phyloP scores from a whole-genome alignment of 768 basidiomycete genomes.

The Boletus rubescentipes region DNA sequence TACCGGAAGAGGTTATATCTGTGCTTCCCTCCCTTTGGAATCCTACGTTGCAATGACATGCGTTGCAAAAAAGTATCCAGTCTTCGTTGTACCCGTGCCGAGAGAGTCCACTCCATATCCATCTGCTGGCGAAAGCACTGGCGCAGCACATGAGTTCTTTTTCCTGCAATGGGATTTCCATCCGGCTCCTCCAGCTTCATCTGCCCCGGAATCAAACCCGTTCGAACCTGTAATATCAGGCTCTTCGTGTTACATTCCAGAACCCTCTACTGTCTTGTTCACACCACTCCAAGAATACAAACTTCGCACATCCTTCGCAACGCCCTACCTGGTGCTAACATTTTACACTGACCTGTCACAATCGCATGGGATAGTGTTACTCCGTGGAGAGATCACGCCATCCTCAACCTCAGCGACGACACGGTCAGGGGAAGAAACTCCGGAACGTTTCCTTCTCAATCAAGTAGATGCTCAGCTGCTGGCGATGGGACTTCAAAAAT shows the following conservation, averaged over 20 bases:
- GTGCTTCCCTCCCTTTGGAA: constrained; percentile 73
- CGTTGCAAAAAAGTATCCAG: constrained; percentile 63
- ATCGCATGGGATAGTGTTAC: constrained; percentile 78
- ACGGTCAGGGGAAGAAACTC: constrained; percentile 30
- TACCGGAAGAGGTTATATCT: constrained; percentile 82
- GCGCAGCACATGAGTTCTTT: constrained; percentile 70
- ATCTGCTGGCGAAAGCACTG: constrained; percentile 33
- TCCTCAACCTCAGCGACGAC: constrained; percentile 42
- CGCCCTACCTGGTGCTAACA: constrained; percentile 87
- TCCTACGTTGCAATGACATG: constrained; percentile 70
- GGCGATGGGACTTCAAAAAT: constrained; percentile 76
- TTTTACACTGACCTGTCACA: constrained; percentile 86
- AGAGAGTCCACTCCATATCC: constrained; percentile 37
- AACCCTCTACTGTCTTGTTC: constrained; percentile 78
- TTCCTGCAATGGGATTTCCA: constrained; percentile 91
- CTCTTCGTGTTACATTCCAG: constrained; percentile 40
- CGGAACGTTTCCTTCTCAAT: constrained; percentile 52
- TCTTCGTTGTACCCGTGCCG: constrained; percentile 82
- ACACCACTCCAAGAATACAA: constrained; percentile 96
- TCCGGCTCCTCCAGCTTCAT: constrained; percentile 60
- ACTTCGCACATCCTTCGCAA: constrained; percentile 76
- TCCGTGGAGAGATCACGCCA: constrained; percentile 90
- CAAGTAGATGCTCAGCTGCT: constrained; percentile 87
- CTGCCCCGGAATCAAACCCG: constrained; percentile 41
- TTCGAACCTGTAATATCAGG: constrained; percentile 37